These are phyloP conservation scores for Oropetium thomaeum DNA, from an alignment of 176 grass and related monocot genomes.

Conservation along the genomic window DNA sequence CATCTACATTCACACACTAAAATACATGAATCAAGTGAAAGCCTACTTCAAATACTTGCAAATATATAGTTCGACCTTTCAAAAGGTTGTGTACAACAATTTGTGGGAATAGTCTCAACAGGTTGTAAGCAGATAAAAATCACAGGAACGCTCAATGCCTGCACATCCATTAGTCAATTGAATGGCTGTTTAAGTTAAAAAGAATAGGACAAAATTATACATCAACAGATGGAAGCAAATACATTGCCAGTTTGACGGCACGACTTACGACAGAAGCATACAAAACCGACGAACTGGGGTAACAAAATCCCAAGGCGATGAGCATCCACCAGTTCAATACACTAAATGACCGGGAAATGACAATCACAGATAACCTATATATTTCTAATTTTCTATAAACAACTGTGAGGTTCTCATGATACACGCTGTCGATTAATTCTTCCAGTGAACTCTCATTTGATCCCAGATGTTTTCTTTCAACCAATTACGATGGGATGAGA, in stretches of 20 bases:
- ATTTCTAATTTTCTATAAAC: conserved; percentile 60
- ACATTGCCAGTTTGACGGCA: conserved; percentile 35
- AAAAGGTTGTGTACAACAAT: not conserved
- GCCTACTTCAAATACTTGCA: too few species aligned
- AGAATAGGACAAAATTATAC: conserved; percentile 41
- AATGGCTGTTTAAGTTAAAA: conserved; percentile 10
- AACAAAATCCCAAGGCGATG: conserved; percentile 47
- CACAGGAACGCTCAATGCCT: too few species aligned
- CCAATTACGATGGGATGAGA: not conserved
- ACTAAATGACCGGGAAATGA: conserved; percentile 29
- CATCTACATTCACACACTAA: too few species aligned
- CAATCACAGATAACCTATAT: conserved; percentile 45
- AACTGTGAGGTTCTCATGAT: conserved; percentile 46
- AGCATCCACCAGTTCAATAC: conserved; percentile 40
- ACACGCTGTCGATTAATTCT: conserved; percentile 36
- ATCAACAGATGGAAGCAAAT: conserved; percentile 34
- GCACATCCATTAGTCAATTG: too few species aligned
- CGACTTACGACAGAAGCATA: conserved; percentile 31
- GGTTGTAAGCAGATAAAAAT: not conserved
- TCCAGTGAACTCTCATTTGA: not conserved
- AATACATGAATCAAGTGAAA: too few species aligned
- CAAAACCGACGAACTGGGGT: conserved; percentile 31
- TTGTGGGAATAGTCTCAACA: not conserved
- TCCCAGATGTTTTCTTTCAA: conserved; percentile 13
- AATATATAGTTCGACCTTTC: not conserved